Conservation (phyloP, 768 basidiomycete species). For the Phaeotremella skinneri region DNA sequence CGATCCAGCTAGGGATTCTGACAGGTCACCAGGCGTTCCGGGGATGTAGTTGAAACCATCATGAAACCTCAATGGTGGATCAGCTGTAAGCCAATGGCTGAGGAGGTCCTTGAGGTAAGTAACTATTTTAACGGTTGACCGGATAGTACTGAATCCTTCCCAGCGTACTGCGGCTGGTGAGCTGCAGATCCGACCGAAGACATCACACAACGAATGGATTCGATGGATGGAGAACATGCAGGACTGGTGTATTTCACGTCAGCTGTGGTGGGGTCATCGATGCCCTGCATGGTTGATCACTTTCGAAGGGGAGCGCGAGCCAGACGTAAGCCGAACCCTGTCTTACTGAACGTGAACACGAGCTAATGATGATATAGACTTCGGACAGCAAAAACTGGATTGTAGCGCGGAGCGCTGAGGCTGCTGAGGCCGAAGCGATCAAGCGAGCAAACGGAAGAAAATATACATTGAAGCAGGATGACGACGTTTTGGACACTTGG, state of each 20-base stretch:
- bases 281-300: conserved; percentile 90
- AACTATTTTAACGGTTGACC: neutral
- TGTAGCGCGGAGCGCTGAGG: conserved; percentile 80
- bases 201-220: conserved; percentile 91
- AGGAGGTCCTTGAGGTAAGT: conserved; percentile 77
- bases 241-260: conserved; percentile 99
- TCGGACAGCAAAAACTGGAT: conserved; percentile 84
- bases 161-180: conserved; percentile 89
- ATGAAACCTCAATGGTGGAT: conserved; percentile 99
- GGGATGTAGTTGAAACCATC: conserved; percentile 90
- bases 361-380: conserved; percentile 51
- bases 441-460: conserved; percentile 63
- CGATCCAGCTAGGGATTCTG: neutral
- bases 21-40: conserved; percentile 69
- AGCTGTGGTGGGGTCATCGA: conserved; percentile 99
- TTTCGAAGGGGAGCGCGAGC: conserved; percentile 70
- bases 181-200: conserved; percentile 73
- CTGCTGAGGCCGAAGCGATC: conserved; percentile 67
- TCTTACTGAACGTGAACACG: neutral
- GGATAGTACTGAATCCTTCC: neutral
- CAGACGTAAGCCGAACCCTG: conserved; percentile 54
- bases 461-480: conserved; percentile 85
- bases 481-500: conserved; percentile 98
- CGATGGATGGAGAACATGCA: conserved; percentile 92
- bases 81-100: conserved; percentile 82